phyloP scores from a whole-genome alignment of 176 grass and related monocot species.

The Alloteropsis semialata region DNA sequence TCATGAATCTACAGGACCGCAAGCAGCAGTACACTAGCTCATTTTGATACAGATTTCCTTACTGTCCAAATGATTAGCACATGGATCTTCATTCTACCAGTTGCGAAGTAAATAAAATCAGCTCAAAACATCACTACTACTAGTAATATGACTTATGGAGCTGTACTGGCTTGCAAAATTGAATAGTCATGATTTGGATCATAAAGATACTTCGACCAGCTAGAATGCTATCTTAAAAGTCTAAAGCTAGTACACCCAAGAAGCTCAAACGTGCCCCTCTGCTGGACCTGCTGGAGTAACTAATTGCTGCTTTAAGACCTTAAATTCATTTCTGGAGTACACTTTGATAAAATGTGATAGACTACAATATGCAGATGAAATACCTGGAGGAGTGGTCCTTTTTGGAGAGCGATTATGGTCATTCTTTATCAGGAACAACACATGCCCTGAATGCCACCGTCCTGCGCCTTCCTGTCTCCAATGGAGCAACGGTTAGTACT shows the following conservation, averaged over 20 bases:
- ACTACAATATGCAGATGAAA: slow-evolving; percentile 40
- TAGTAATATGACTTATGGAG: not conserved
- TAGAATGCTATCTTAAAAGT: not conserved
- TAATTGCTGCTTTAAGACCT: not conserved
- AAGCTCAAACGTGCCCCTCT: not conserved
- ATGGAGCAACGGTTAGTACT: slow-evolving; percentile 50
- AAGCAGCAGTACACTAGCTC: not conserved
- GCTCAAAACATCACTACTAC: not conserved
- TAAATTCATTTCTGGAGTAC: not conserved
- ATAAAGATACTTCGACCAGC: not conserved
- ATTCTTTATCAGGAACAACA: slow-evolving; percentile 54
- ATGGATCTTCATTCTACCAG: not conserved
- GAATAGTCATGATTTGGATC: not conserved
- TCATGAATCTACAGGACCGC: not conserved
- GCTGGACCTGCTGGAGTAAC: not conserved
- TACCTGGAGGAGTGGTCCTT: slow-evolving; percentile 66
- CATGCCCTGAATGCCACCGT: slow-evolving; percentile 50
- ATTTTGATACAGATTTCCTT: not conserved
- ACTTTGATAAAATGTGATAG: not conserved
- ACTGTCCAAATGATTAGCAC: not conserved
- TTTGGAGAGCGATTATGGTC: slow-evolving; percentile 47
- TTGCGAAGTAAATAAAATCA: not conserved
- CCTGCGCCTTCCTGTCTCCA: slow-evolving; percentile 52
- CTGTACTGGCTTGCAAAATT: not conserved
- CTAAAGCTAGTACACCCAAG: not conserved